phyloP scores from a whole-genome alignment of 257 asterid genomes.

The Ajuga chamaepitys region DNA sequence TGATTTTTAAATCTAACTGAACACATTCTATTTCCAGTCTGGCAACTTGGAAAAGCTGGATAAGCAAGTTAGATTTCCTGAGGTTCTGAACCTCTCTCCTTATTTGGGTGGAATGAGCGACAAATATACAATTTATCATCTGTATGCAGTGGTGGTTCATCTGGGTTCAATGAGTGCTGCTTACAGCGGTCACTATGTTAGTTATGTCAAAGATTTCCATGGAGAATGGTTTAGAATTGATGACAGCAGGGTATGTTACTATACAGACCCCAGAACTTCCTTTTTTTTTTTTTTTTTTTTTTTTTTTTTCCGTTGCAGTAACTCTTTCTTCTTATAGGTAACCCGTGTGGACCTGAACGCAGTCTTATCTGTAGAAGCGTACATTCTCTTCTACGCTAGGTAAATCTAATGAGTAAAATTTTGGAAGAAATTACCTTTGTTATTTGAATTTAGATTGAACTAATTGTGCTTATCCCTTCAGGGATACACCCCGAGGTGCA shows the following conservation, averaged over 20 bases:
- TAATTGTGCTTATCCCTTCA: slow-evolving; percentile 2
- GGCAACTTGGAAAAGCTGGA: slow-evolving; percentile 44
- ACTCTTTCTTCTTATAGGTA: slow-evolving; percentile 24
- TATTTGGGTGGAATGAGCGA: slow-evolving; percentile 41
- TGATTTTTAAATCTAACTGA: neutral
- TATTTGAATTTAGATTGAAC: neutral
- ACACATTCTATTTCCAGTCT: slow-evolving; percentile 25
- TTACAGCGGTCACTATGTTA: slow-evolving; percentile 47
- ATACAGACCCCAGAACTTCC: neutral
- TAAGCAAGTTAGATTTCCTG: slow-evolving; percentile 39
- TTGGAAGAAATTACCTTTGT: neutral
- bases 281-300: too few relatives aligned
- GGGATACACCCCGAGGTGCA: slow-evolving; percentile 27
- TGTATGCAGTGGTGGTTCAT: slow-evolving; percentile 52
- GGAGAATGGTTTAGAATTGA: slow-evolving; percentile 40
- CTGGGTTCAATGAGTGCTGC: slow-evolving; percentile 39
- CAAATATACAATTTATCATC: slow-evolving; percentile 32
- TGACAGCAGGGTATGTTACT: slow-evolving; percentile 40
- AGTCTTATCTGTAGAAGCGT: slow-evolving; percentile 39
- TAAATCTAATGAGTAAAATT: neutral
- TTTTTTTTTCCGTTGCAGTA: too few relatives aligned
- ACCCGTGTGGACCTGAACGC: slow-evolving; percentile 36
- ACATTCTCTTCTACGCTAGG: slow-evolving; percentile 48
- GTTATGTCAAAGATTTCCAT: slow-evolving; percentile 37
- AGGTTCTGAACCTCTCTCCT: slow-evolving; percentile 40